phyloP scores from a whole-genome alignment of 768 basidiomycete genomes.

The Phaeotremella fagi region DNA sequence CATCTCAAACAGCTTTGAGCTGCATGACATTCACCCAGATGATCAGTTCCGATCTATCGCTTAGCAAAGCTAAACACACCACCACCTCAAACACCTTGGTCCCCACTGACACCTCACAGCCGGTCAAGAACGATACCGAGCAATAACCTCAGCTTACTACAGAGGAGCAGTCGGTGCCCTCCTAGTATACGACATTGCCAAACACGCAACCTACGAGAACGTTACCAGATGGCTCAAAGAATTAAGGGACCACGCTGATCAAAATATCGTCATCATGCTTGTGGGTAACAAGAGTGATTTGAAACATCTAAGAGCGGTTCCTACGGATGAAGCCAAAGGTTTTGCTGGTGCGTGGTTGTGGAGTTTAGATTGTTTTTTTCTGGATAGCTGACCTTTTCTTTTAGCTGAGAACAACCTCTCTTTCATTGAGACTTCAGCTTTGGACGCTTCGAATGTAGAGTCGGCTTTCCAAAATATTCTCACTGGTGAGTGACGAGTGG shows the following conservation, averaged over 20 bases:
- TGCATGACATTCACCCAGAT: no score
- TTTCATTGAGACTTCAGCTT: slow-evolving; percentile 98
- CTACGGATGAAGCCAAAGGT: slow-evolving; percentile 92
- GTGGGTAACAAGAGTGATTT: slow-evolving; percentile 99
- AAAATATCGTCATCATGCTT: slow-evolving; percentile 88
- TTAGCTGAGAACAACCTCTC: slow-evolving; percentile 83
- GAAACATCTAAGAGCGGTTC: slow-evolving; percentile 91
- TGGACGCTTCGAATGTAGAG: slow-evolving; percentile 99
- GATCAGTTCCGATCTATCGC: no score
- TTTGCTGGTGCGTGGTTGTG: slow-evolving; percentile 65
- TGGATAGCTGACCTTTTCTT: neutral
- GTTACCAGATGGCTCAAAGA: slow-evolving; percentile 96
- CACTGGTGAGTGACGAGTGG: slow-evolving; percentile 58
- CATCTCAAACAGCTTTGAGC: no score
- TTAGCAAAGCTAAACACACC: no score
- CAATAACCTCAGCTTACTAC: slow-evolving; percentile 98
- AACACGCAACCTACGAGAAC: slow-evolving; percentile 71
- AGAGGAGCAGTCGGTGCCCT: slow-evolving; percentile 71
- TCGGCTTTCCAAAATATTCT: slow-evolving; percentile 94
- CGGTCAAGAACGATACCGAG: slow-evolving; percentile 94
- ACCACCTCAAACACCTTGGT: neutral
- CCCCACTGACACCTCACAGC: slow-evolving; percentile 53
- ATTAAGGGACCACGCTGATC: slow-evolving; percentile 79
- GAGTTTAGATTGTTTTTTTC: neutral
- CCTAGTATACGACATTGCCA: slow-evolving; percentile 51